Evolutionary conservation across 257 asterid species (phyloP), one percentile per base, ranked within the genome.

Genomic region (Solanum pennellii): DNA sequence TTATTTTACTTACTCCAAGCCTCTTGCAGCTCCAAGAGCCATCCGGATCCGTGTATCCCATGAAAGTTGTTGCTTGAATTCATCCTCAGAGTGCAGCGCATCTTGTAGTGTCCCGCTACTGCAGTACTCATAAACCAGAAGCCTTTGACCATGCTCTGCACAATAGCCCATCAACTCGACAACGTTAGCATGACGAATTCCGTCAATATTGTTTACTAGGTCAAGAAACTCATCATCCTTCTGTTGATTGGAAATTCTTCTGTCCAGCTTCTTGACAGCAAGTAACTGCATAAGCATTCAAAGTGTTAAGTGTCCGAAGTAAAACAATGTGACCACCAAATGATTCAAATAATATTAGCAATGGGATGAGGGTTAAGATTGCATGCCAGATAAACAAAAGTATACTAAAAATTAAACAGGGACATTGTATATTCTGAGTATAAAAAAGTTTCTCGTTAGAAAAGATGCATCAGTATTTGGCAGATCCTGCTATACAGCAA

Each of bases 11-110:
- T 90, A 97, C 99, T 94, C 99, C 71, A 97, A 91, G 83, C 97
- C 99, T 91, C 99, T 93, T 82, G 99, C 99, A 92, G 98, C 98
- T 89, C 98, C 98, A 87, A 97, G 97, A 35, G 98, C 98, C 98
- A 97, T 93, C 89, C 98, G 90, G 89, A 97, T 92, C 65, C 99
- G 98, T 29, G 90, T 91, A 90, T 97, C 95, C 99, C 99, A 97
- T 21, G 98, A 92, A 86, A 97, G 96, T 25, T 92, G 88, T 80
- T 89, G 93, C 91, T 94, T 94, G 77, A 93, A 92, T 60, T 97
- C 98, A 68, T 95, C 96, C 20, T 95, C 99, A 15, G 96, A 92
- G 91, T 97, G 98, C 83, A 97, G 87, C 41, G 99, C 98, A 88
- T 97, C 99, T 87, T 91, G 94, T 88, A 97, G 91, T 66, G 99